A percentile compares a stretch with the other conserved stretches of the same genome.
phyloP scores from a whole-genome alignment of 1,284 basidiomycete genomes.

The Apiotrichum akiyoshidainum region DNA sequence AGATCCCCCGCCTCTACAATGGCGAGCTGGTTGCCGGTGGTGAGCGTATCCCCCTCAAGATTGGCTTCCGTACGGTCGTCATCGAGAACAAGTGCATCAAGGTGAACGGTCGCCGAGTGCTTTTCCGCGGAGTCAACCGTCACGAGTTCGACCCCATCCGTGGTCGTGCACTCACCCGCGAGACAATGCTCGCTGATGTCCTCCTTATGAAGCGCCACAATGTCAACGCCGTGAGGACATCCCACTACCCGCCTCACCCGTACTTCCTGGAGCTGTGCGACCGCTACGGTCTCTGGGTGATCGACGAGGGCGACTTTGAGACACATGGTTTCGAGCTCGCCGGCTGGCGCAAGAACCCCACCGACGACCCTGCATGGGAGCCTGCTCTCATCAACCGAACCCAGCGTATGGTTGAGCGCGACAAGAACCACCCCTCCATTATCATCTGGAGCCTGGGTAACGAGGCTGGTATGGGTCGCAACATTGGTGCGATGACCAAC shows the following conservation, averaged over 20 bases:
- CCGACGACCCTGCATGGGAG: constrained; percentile 18
- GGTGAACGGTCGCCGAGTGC: constrained; percentile 25
- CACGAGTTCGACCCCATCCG: constrained; percentile 29
- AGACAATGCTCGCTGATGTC: constrained; percentile 28
- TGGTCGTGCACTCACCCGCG: constrained; percentile 18
- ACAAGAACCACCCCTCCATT: constrained; percentile 32
- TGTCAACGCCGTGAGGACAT: constrained; percentile 28
- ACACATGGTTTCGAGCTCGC: constrained; percentile 27
- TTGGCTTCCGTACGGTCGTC: constrained; percentile 28
- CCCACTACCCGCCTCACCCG: constrained; percentile 30
- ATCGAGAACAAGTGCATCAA: constrained; percentile 21
- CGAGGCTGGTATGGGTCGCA: constrained; percentile 23
- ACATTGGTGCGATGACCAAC: constrained; percentile 26
- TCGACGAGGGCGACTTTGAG: constrained; percentile 31
- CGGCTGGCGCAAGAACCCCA: constrained; percentile 16
- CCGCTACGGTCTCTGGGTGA: constrained; percentile 31
- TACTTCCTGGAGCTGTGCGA: constrained; percentile 30
- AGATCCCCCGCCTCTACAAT: constrained; percentile 22
- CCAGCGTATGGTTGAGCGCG: constrained; percentile 24
- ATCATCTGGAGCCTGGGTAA: constrained; percentile 33
- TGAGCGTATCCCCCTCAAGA: constrained; percentile 6
- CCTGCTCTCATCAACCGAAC: constrained; percentile 22
- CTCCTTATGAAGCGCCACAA: constrained; percentile 29
- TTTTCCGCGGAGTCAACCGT: constrained; percentile 28
- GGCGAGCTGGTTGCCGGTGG: background rate